These are phyloP conservation scores for Quambalaria eucalypti DNA, from an alignment of 1,284 basidiomycete genomes.

Conservation along the genomic window DNA sequence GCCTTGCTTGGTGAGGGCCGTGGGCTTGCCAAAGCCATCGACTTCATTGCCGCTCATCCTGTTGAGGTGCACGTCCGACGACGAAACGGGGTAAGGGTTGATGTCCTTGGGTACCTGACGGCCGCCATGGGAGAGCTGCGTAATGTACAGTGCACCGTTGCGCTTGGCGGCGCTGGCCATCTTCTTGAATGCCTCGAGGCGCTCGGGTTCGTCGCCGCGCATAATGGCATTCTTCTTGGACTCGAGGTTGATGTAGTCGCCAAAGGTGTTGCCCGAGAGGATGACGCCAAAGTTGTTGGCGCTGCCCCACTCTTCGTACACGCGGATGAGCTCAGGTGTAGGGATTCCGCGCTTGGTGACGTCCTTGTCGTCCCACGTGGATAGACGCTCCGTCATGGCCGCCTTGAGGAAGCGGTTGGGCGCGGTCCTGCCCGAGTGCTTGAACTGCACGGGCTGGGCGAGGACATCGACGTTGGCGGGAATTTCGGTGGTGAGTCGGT, in stretches of 20 bases:
- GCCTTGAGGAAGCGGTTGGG: constrained; percentile 17
- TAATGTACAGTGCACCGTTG: constrained; percentile 49
- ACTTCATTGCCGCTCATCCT: constrained; percentile 8
- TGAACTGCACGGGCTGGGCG: constrained; percentile 1
- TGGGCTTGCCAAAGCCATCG: constrained; percentile 25
- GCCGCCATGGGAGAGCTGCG: constrained; percentile 51
- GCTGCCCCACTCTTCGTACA: constrained; percentile 39
- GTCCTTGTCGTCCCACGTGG: constrained; percentile 30
- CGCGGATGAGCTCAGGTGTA: constrained; percentile 24
- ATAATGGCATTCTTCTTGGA: constrained; percentile 11
- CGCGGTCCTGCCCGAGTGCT: constrained; percentile 5
- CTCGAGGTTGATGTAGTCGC: constrained; percentile 9
- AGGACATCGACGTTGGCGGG: constrained; percentile 1
- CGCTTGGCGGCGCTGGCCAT: constrained; percentile 48
- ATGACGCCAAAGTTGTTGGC: constrained; percentile 25
- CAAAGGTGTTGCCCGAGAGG: constrained; percentile 32
- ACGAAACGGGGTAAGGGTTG: constrained; percentile 22
- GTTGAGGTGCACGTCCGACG: constrained; percentile 32
- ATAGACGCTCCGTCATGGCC: constrained; percentile 41
- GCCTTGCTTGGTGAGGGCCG: constrained; percentile 18
- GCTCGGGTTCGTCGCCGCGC: constrained; percentile 25
- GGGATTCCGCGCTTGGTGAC: constrained; percentile 35
- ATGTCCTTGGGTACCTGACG: constrained; percentile 40
- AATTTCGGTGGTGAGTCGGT: background rate
- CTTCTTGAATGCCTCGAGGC: constrained; percentile 43